phyloP scores from a whole-genome alignment of 371 early-diverging fungal species.

The Mortierella polycephala region DNA sequence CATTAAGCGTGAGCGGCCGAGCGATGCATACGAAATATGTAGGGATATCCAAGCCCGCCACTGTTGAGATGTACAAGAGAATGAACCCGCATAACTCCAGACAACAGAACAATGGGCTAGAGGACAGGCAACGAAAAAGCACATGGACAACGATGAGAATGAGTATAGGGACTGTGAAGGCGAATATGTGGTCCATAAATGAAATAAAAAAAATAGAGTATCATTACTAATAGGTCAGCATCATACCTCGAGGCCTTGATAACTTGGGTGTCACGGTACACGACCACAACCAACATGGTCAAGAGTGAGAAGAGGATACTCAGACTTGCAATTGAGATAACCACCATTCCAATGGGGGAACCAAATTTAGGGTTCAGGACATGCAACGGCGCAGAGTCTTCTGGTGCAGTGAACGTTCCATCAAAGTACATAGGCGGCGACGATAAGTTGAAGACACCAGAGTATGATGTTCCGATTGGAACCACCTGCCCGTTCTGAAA shows the following conservation, averaged over 20 bases:
- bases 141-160: not conserved
- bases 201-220: not conserved
- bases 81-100: constrained; percentile 67
- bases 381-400: constrained; percentile 63
- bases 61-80: constrained; percentile 61
- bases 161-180: not conserved
- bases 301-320: constrained; percentile 59
- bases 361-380: constrained; percentile 62
- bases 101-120: constrained; percentile 68
- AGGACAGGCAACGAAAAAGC: not conserved
- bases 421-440: constrained; percentile 63
- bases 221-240: not conserved
- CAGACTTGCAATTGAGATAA: constrained; percentile 57
- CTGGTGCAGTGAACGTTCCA: constrained; percentile 61
- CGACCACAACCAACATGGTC: constrained; percentile 58
- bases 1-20: constrained; percentile 60
- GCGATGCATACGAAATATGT: constrained; percentile 57
- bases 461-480: constrained; percentile 60
- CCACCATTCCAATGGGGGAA: constrained; percentile 57
- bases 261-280: constrained; percentile 62
- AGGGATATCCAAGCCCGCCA: constrained; percentile 66
- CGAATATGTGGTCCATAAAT: not conserved
- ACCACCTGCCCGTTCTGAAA: constrained; percentile 57
- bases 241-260: constrained; percentile 69
- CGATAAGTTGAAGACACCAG: constrained; percentile 58